Evolutionary conservation across 208 protist genomes (phyloP).

Genomic region (Leishmania turanica): DNA sequence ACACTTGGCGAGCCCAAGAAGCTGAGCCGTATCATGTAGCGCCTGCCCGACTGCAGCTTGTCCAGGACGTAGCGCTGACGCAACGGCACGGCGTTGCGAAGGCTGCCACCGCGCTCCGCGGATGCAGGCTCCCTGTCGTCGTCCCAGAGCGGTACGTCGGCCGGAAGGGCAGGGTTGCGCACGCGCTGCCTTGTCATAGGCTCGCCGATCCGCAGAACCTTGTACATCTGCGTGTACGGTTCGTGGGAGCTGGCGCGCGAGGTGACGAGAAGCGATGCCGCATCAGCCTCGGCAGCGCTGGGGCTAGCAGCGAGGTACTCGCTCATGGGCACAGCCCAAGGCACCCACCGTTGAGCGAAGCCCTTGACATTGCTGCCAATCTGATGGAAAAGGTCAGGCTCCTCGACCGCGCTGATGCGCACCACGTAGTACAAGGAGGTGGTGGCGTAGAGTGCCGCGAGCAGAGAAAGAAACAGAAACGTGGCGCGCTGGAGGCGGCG

Average conservation of each 20-base stretch:
- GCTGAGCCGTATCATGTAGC: conserved; percentile 47
- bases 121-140: background rate
- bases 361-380: background rate
- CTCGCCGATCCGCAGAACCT: background rate
- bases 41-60: conserved; percentile 9
- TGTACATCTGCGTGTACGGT: conserved; percentile 10
- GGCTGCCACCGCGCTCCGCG: background rate
- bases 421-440: conserved; percentile 31
- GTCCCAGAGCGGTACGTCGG: conserved; percentile 16
- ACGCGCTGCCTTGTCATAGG: conserved; percentile 18
- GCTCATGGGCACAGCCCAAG: background rate
- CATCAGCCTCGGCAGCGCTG: background rate
- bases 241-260: background rate
- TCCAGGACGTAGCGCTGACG: conserved; percentile 43
- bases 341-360: background rate
- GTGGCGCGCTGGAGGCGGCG: conserved; percentile 14
- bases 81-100: conserved; percentile 3
- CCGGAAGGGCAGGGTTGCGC: conserved; percentile 30
- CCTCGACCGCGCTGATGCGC: conserved; percentile 24
- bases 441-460: conserved; percentile 8
- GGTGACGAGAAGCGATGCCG: background rate
- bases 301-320: background rate
- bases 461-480: conserved; percentile 14
- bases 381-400: background rate
- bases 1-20: conserved; percentile 47